These are phyloP conservation scores for Heracleum sosnowskyi DNA, from an alignment of 129 eudicot genomes.

Conservation along the genomic window DNA sequence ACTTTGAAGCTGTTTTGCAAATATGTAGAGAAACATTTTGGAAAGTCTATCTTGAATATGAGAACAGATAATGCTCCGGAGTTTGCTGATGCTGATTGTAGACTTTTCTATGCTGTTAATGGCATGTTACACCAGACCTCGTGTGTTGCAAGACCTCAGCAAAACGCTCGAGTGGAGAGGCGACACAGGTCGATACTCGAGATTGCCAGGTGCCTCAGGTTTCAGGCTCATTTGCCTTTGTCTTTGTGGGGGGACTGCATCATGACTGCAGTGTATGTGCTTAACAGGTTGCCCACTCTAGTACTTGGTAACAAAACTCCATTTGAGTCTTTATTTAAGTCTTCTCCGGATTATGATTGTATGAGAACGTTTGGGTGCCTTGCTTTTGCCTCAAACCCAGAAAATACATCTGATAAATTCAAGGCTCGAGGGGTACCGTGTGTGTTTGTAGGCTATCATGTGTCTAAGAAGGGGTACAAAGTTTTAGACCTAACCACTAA, in stretches of 20 bases:
- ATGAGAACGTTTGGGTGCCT: not conserved
- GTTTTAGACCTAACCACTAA: too few relatives aligned
- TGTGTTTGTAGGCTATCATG: too few relatives aligned
- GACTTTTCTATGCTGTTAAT: accelerated
- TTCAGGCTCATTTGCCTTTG: not conserved
- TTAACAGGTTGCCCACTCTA: not conserved
- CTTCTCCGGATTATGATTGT: too few relatives aligned
- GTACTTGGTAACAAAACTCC: not conserved
- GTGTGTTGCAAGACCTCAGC: not conserved
- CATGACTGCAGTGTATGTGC: not conserved
- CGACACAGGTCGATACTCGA: not conserved
- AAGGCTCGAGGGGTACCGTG: too few relatives aligned
- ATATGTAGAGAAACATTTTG: not conserved
- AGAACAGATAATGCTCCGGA: not conserved
- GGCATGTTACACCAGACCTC: not conserved
- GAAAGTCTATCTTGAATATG: accelerated
- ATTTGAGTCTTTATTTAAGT: too few relatives aligned
- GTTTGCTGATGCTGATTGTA: not conserved
- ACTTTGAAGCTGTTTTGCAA: too few relatives aligned
- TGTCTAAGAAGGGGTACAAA: too few relatives aligned
- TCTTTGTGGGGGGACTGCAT: not conserved
- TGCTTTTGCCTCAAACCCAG: not conserved
- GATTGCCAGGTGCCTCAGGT: not conserved
- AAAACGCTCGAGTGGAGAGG: not conserved
- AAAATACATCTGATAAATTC: too few relatives aligned